Evolutionary conservation across 495 filamentous ascomycete genomes (phyloP), one percentile per base, ranked within the genome.

Genomic region (Parachaetomium inaequale): DNA sequence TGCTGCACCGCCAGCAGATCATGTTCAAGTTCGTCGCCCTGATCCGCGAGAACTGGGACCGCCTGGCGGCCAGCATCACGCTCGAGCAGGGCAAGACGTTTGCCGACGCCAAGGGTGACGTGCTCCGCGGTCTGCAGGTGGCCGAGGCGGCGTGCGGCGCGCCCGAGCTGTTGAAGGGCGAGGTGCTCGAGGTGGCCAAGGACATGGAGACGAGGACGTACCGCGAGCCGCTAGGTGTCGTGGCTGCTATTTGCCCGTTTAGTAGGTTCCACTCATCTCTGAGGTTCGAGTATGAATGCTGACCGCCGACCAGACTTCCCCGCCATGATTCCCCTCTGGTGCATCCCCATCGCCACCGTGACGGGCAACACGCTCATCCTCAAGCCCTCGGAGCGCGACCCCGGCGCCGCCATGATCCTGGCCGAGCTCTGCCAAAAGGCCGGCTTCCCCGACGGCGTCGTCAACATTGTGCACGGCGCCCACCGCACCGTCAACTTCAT

Each of bases 241-340:
- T 96, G 52, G 94, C 94, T 28, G 91, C 95, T 51, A 99, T 99
- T 64, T 99, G 95, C 79, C 94, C 94, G 21, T 99, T 99, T 75
- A 99, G 92, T 96, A 79, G 72, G 91, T 83, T n/a, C 31, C 15
- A 32, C 34, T 50, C 7, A 26, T 38, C n/a, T 40, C 28, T 2
- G 8, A 19, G 46, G 17, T 3, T 43, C 8, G 45, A 32, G 0
- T 23, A 19, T 21, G 10, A 15, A 56, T 50, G 42, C 68, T 76
- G 55, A 72, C 66, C 23, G 1, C 4, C 21, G 21, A 5, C n/a
- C 34, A 95, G 91, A 98, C 80, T 99, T 99, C 80, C 94, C 94
- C 45, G 94, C 94, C 65, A 99, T 99, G 94, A 99, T 99, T 76
- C 94, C 94, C 21, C 81, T 99, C 10, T 99, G 94, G 94, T 95